Conservation (phyloP, 2,329 filamentous ascomycete genomes). For the Stemphylium beticola region DNA sequence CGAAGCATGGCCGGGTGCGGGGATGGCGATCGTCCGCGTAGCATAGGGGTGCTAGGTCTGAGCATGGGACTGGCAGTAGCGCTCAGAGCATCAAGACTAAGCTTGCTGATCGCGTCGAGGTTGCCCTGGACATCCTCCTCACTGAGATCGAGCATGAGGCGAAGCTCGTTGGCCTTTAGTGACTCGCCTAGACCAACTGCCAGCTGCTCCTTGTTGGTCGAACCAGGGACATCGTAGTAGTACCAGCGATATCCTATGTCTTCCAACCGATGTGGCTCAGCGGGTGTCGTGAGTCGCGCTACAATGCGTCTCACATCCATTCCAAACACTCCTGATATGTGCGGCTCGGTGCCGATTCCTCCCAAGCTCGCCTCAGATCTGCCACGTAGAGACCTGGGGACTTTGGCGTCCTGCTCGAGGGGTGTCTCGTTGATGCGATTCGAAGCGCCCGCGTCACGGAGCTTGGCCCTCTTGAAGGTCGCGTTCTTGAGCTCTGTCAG, state of each 20-base stretch:
- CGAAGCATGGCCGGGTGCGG: constrained; percentile 39
- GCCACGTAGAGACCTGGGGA: constrained; percentile 39
- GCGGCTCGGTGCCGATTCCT: constrained; percentile 37
- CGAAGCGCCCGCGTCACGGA: constrained; percentile 45
- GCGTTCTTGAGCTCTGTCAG: constrained; percentile 49
- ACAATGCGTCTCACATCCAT: constrained; percentile 43
- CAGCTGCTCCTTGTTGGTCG: constrained; percentile 40
- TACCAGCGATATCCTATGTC: constrained; percentile 43
- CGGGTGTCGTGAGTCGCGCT: constrained; percentile 41
- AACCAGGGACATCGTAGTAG: constrained; percentile 41
- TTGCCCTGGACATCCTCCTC: constrained; percentile 46
- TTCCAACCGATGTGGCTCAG: constrained; percentile 40
- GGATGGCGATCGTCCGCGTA: constrained; percentile 42
- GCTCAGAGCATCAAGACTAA: constrained; percentile 46
- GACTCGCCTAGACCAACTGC: constrained; percentile 43
- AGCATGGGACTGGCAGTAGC: constrained; percentile 47
- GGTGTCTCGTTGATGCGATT: constrained; percentile 42
- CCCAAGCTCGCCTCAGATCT: constrained; percentile 34
- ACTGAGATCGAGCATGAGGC: constrained; percentile 45
- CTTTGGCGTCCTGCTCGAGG: constrained; percentile 42
- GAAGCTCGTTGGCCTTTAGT: constrained; percentile 46
- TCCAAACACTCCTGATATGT: constrained; percentile 46
- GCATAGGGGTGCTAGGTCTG: constrained; percentile 42
- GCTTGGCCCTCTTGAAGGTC: constrained; percentile 45
- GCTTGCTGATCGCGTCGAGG: constrained; percentile 46